Evolutionary conservation across 2,329 filamentous ascomycete species (phyloP).

Genomic region (Trichophyton verrucosum): DNA sequence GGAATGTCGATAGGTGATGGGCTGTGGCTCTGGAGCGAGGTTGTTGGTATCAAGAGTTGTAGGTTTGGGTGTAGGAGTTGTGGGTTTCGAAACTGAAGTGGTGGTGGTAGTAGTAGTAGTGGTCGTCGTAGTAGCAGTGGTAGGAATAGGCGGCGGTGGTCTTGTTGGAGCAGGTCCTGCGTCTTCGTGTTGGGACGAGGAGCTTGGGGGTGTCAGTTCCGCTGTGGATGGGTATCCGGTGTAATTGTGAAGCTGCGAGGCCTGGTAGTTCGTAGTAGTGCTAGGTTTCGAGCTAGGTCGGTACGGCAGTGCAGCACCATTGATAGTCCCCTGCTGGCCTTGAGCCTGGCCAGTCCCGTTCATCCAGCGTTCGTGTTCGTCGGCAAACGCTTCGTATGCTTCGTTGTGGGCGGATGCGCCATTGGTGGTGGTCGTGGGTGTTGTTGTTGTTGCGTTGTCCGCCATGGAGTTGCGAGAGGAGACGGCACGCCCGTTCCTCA

Average conservation of each 20-base stretch:
- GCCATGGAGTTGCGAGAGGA: neutral
- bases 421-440: neutral
- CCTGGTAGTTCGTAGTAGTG: neutral
- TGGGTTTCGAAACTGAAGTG: conserved; percentile 24
- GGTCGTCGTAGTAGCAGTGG: conserved; percentile 20
- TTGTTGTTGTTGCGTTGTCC: neutral
- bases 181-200: neutral
- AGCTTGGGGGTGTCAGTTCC: neutral
- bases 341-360: neutral
- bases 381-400: neutral
- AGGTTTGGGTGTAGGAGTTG: conserved; percentile 17
- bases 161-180: conserved; percentile 1
- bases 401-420: neutral
- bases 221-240: neutral
- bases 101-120: conserved; percentile 19
- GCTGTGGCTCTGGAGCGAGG: conserved; percentile 21
- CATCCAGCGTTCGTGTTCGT: neutral
- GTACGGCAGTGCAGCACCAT: neutral
- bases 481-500: conserved; percentile 8
- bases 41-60: conserved; percentile 22
- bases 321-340: neutral
- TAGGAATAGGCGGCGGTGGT: neutral
- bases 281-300: neutral
- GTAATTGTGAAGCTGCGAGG: neutral
- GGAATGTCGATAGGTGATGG: neutral